Percentiles rank a stretch among this genome's conserved stretches.
Conservation (phyloP, 768 basidiomycete genomes). For the Pisolithus sp. region DNA sequence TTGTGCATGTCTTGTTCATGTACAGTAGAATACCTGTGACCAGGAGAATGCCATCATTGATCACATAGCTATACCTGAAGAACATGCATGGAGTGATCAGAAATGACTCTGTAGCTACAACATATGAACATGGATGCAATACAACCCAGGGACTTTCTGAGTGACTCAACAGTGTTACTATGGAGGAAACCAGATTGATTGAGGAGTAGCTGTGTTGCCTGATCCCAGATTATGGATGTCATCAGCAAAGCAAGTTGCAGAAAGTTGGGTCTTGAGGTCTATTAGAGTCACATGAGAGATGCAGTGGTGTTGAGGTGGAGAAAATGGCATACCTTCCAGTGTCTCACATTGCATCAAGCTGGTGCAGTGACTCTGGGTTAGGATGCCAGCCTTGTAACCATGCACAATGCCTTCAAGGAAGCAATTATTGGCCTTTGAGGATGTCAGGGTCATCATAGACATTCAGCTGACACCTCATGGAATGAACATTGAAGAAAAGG, state of each 20-base stretch:
- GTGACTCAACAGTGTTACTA: slow-evolving; percentile 83
- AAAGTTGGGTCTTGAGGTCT: slow-evolving; percentile 95
- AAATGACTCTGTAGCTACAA: not conserved
- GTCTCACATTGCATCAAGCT: slow-evolving; percentile 97
- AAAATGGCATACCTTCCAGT: slow-evolving; percentile 66
- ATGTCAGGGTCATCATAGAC: slow-evolving; percentile 2
- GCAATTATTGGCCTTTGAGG: slow-evolving; percentile 56
- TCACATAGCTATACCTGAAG: slow-evolving; percentile 94
- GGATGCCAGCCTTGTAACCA: slow-evolving; percentile 90
- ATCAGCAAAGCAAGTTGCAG: slow-evolving; percentile 88
- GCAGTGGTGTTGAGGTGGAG: not conserved
- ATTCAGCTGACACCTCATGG: not conserved
- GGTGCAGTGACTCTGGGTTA: slow-evolving; percentile 84
- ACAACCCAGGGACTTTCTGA: slow-evolving; percentile 93
- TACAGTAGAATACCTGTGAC: slow-evolving; percentile 95
- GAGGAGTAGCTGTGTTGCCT: slow-evolving; percentile 89
- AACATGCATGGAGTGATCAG: slow-evolving; percentile 4
- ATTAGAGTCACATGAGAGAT: slow-evolving; percentile 4
- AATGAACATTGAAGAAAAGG: slow-evolving; percentile 77
- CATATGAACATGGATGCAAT: slow-evolving; percentile 68
- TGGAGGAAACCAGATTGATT: slow-evolving; percentile 95
- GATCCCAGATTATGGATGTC: slow-evolving; percentile 93
- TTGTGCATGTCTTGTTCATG: slow-evolving; percentile 98
- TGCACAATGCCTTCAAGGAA: slow-evolving; percentile 79
- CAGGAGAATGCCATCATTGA: slow-evolving; percentile 96